Evolutionary conservation across 2,329 filamentous ascomycete genomes (phyloP).

Genomic region (Fusarium sp.): DNA sequence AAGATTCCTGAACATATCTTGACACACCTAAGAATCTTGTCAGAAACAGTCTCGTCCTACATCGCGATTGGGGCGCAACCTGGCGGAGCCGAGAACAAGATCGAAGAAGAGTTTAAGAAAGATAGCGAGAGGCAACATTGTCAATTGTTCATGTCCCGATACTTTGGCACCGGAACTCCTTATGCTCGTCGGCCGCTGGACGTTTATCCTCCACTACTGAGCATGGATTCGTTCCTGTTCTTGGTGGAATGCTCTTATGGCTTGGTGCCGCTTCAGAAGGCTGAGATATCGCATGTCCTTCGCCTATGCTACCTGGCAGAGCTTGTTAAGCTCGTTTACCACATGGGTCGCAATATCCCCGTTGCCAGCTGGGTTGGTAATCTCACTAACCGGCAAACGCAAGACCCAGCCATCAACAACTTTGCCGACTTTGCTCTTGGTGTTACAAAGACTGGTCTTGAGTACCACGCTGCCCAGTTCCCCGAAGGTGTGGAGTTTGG

Average conservation of each 20-base stretch:
- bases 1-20: conserved; percentile 86
- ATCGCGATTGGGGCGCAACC: conserved; percentile 79
- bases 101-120: conserved; percentile 73
- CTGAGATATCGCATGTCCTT: conserved; percentile 83
- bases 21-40: conserved; percentile 87
- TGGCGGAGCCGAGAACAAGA: conserved; percentile 68
- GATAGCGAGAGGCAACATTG: conserved; percentile 79
- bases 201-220: conserved; percentile 69
- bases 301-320: conserved; percentile 91
- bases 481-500: conserved; percentile 40
- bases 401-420: conserved; percentile 62
- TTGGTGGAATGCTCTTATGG: conserved; percentile 82
- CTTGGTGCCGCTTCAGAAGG: conserved; percentile 72
- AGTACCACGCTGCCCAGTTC: conserved; percentile 52
- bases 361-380: conserved; percentile 61
- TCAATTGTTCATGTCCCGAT: conserved; percentile 77
- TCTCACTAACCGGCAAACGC: conserved; percentile 56
- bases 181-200: conserved; percentile 58
- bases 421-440: conserved; percentile 67
- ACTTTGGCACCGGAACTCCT: conserved; percentile 58
- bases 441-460: conserved; percentile 60
- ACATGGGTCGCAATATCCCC: conserved; percentile 67
- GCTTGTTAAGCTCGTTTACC: conserved; percentile 81
- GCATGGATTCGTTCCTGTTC: conserved; percentile 81
- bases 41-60: conserved; percentile 90